Evolutionary conservation across 2,329 filamentous ascomycete species (phyloP).

Genomic region (Aureobasidium sp.): DNA sequence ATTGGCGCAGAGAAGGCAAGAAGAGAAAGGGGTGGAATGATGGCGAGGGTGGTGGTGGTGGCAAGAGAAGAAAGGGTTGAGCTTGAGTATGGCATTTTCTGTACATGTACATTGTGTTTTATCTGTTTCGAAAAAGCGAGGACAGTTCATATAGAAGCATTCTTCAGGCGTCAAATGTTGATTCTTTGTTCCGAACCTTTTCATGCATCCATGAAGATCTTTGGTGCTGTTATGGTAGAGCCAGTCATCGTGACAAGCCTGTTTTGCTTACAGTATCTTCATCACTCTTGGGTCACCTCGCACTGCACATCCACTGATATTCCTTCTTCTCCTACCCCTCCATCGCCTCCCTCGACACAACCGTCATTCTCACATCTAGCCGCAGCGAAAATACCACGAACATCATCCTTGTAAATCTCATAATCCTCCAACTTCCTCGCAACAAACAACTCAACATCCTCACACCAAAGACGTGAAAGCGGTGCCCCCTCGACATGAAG

Average conservation of each 20-base stretch:
- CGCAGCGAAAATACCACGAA: background rate
- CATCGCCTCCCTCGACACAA: too few species aligned
- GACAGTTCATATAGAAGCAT: background rate
- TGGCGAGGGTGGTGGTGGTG: conserved; percentile 36
- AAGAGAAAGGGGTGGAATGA: conserved; percentile 55
- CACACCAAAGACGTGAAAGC: background rate
- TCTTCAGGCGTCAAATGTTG: background rate
- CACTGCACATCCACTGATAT: too few species aligned
- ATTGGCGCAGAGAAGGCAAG: conserved; percentile 83
- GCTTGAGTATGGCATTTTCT: background rate
- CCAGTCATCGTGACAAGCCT: too few species aligned
- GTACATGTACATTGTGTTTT: background rate
- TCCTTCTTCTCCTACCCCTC: too few species aligned
- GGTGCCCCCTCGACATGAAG: background rate
- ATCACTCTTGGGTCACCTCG: too few species aligned
- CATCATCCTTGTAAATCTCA: background rate
- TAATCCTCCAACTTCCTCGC: background rate
- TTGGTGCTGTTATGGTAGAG: too few species aligned
- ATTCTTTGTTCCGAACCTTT: background rate
- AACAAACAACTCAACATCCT: background rate
- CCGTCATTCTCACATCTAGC: background rate
- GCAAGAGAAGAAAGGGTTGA: conserved; percentile 23
- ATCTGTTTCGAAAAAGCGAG: background rate
- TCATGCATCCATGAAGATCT: too few species aligned
- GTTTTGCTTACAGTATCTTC: too few species aligned